A percentile compares a stretch with the other conserved stretches of the same genome.
Evolutionary conservation across 208 protist species (phyloP).

Genomic region (Endotrypanum monterogeii): DNA sequence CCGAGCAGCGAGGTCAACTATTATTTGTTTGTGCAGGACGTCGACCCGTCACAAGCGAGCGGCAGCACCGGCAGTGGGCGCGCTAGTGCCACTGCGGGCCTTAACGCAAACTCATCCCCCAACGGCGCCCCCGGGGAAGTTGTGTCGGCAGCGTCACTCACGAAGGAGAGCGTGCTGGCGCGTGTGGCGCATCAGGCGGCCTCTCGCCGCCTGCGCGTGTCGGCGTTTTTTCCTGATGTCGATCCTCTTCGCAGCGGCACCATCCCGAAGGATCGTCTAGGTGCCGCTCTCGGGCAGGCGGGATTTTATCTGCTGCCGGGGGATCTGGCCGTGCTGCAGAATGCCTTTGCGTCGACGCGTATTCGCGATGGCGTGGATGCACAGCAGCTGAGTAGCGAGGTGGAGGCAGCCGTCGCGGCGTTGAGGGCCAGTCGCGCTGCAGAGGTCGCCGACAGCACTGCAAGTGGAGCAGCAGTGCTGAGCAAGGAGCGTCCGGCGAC

Average conservation of each 20-base stretch:
- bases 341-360: conserved; percentile 38
- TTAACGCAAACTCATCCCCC: neutral
- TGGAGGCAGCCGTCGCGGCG: conserved; percentile 30
- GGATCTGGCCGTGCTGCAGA: conserved; percentile 49
- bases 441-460: conserved; percentile 3
- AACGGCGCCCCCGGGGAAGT: neutral
- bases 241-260: conserved; percentile 76
- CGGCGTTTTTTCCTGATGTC: conserved; percentile 81
- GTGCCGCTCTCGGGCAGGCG: conserved; percentile 67
- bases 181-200: conserved; percentile 61
- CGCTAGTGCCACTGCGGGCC: neutral
- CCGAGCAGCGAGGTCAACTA: conserved; percentile 87
- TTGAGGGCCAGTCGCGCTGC: conserved; percentile 8
- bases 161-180: conserved; percentile 42
- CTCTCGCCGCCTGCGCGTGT: conserved; percentile 56
- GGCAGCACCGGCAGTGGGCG: neutral
- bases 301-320: conserved; percentile 43
- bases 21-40: conserved; percentile 86
- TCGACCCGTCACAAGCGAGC: conserved; percentile 58
- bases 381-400: conserved; percentile 36
- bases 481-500: conserved; percentile 11
- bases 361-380: conserved; percentile 44
- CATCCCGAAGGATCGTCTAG: conserved; percentile 60
- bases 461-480: conserved; percentile 19
- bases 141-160: neutral